Conservation (phyloP, 2,329 filamentous ascomycete species). For the Chaetomium globosum region DNA sequence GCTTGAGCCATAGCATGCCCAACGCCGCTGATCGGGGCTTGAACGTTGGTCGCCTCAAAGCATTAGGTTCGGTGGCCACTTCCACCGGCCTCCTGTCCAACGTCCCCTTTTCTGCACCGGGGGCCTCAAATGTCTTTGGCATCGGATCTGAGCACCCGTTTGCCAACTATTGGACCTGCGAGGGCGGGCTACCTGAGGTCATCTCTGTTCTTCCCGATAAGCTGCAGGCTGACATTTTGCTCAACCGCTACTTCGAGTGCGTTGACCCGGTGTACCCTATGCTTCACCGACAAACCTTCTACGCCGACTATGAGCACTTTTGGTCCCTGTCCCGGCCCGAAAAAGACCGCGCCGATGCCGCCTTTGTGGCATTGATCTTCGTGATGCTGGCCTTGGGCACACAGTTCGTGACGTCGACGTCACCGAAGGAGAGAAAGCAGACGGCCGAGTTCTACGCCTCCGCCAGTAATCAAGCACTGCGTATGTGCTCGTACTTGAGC, state of each 20-base stretch:
- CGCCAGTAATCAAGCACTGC: slow-evolving; percentile 74
- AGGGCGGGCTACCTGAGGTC: slow-evolving; percentile 73
- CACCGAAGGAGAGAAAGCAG: slow-evolving; percentile 66
- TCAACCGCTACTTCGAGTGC: slow-evolving; percentile 66
- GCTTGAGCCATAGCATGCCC: slow-evolving; percentile 50
- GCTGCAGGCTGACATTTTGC: slow-evolving; percentile 71
- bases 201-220: slow-evolving; percentile 75
- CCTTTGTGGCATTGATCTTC: slow-evolving; percentile 72
- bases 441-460: slow-evolving; percentile 82
- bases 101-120: slow-evolving; percentile 70
- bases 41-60: slow-evolving; percentile 49
- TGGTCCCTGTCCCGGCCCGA: slow-evolving; percentile 65
- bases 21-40: slow-evolving; percentile 60
- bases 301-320: slow-evolving; percentile 76
- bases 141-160: slow-evolving; percentile 78
- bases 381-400: slow-evolving; percentile 77
- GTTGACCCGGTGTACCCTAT: slow-evolving; percentile 83
- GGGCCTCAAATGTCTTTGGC: slow-evolving; percentile 78
- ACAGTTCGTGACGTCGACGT: slow-evolving; percentile 68
- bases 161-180: slow-evolving; percentile 82
- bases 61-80: slow-evolving; percentile 56
- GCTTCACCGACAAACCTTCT: slow-evolving; percentile 74
- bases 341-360: slow-evolving; percentile 64
- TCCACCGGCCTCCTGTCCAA: slow-evolving; percentile 69
- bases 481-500: slow-evolving; percentile 76